phyloP scores from a whole-genome alignment of 805 yeast genomes.

The baker's yeast (Saccharomyces cerevisiae) region DNA sequence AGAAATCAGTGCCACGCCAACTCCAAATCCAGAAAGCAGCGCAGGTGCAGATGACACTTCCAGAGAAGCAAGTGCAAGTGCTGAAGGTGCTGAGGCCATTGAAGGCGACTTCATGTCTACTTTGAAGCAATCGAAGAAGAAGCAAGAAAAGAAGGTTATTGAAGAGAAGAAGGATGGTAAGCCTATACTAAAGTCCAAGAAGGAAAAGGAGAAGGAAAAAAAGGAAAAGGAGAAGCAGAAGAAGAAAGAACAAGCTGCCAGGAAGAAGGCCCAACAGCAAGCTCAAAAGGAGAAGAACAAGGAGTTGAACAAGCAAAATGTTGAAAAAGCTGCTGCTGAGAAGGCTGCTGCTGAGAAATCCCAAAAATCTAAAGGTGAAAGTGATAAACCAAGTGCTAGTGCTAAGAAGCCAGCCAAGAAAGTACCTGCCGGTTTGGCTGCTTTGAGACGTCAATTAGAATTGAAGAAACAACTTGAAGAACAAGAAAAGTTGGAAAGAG shows the following conservation, averaged over 20 bases:
- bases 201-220: constrained; percentile 91
- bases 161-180: constrained; percentile 49
- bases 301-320: constrained; percentile 36
- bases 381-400: constrained; percentile 32
- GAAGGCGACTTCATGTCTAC: constrained; percentile 76
- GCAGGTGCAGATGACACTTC: constrained; percentile 10
- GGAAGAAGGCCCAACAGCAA: constrained; percentile 67
- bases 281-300: constrained; percentile 52
- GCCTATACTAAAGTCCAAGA: constrained; percentile 78
- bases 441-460: constrained; percentile 82
- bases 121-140: constrained; percentile 68
- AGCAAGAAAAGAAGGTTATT: constrained; percentile 59
- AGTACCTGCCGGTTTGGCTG: constrained; percentile 85
- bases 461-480: constrained; percentile 82
- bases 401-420: constrained; percentile 59
- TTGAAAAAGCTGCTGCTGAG: constrained; percentile 29
- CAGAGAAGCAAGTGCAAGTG: constrained; percentile 21
- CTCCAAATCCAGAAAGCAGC: constrained; percentile 12
- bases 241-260: constrained; percentile 84
- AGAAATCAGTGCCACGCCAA: constrained; percentile 37
- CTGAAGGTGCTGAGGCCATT: constrained; percentile 35
- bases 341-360: constrained; percentile 27
- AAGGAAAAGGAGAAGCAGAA: constrained; percentile 85
- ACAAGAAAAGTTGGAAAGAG: constrained; percentile 63
- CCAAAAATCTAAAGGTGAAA: constrained; percentile 27